Evolutionary conservation across 208 protist species (phyloP), one percentile per base, ranked within the genome.

Genomic region (Acanthamoeba polyphaga): DNA sequence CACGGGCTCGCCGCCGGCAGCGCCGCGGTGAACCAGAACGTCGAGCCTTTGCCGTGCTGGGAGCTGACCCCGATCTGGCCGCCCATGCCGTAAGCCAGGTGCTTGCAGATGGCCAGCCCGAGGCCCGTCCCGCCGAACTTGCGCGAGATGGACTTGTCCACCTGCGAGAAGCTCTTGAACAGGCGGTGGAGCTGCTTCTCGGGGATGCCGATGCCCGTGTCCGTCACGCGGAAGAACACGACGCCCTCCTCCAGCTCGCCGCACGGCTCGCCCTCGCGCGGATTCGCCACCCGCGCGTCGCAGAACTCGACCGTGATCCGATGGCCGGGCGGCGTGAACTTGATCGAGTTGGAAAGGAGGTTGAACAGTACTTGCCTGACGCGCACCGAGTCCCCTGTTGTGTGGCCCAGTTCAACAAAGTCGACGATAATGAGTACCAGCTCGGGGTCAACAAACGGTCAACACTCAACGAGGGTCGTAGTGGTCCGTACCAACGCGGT

Each of bases 121-220:
- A 92, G 87, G 29, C 87, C 87, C 19, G 87, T 76, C 6, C 87
- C 87, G 22, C 87, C 87, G 49, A 76, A 68, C 64, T 92, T 92
- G 55, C 87, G 55, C 22, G 82, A 76, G 27, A n/a, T 92, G 27
- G 32, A 76, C 62, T 68, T 34, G 53, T 74, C 87, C 64, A 92
- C 60, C 46, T 92, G 87, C 51, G 80, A 88, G 53, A 88, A 88
- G 32, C 80, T 88, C 80, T 94, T 60, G 29, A 96, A 96, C 0
- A 96, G 53, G 34, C 95, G 74, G 24, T 88, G 43, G 7, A 94
- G 46, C 8, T 92, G 93, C 32, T 95, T 60, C 1, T 95, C 88
- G 15, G 94, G 80, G 29, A 96, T 96, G 38, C 95, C 95, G 53
- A 96, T 96, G 74, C 95, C 95, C 22, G 90, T 95, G 51, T 96